A percentile compares a stretch with the other conserved stretches of the same genome.
phyloP scores from a whole-genome alignment of 441 rosid genomes.

The Capsella rubella region DNA sequence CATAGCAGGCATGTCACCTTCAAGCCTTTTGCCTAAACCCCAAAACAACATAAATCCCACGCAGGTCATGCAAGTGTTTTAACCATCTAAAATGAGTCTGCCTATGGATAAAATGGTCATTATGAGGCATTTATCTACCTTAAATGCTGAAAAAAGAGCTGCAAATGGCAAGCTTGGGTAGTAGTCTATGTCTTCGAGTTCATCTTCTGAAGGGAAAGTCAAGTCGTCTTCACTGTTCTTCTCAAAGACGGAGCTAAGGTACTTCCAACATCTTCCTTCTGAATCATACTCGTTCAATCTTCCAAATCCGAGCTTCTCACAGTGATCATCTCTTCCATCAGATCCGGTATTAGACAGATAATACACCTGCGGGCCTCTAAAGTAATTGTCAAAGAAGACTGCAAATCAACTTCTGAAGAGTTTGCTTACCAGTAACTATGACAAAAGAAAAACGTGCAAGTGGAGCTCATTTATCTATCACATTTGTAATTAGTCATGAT shows the following conservation, averaged over 20 bases:
- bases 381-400: constrained; percentile 25
- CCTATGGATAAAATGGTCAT: not conserved
- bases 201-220: constrained; percentile 61
- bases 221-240: constrained; percentile 50
- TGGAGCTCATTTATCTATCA: constrained; percentile 11
- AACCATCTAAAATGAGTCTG: not conserved
- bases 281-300: constrained; percentile 75
- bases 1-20: constrained; percentile 82
- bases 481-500: constrained; percentile 1
- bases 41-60: constrained; percentile 24
- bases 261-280: constrained; percentile 82
- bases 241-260: constrained; percentile 70
- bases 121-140: constrained; percentile 52
- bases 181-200: constrained; percentile 84
- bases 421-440: not conserved
- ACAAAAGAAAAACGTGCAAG: not conserved
- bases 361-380: constrained; percentile 78
- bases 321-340: constrained; percentile 78
- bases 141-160: constrained; percentile 84
- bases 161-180: constrained; percentile 95
- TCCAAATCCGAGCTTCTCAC: constrained; percentile 82
- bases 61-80: constrained; percentile 29
- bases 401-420: constrained; percentile 1
- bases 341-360: constrained; percentile 67
- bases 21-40: constrained; percentile 78